Percentiles rank a stretch among this genome's conserved stretches.
Conservation (phyloP, 345 rosid genomes). For the Citrus unshiu region DNA sequence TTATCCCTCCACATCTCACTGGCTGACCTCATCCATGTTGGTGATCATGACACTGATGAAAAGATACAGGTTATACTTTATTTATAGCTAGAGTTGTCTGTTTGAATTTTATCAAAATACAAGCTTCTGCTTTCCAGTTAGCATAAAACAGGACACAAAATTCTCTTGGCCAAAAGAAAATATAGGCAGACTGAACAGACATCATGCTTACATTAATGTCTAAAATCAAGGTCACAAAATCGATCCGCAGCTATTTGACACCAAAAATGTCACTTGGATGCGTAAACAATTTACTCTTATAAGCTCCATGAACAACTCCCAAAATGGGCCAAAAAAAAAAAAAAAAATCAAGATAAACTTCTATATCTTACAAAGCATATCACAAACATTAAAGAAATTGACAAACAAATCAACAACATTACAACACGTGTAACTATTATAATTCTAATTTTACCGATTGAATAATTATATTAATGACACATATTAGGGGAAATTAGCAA, state of each 20-base stretch:
- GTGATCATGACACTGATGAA: constrained; percentile 24
- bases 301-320: constrained; percentile 18
- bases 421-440: no score
- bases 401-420: no score
- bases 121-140: not conserved
- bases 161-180: not conserved
- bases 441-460: no score
- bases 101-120: not conserved
- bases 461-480: no score
- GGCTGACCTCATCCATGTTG: not conserved
- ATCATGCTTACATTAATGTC: not conserved
- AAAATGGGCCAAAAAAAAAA: not conserved
- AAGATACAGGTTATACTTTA: constrained; percentile 31
- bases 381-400: no score
- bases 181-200: not conserved
- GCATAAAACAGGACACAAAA: not conserved
- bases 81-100: constrained; percentile 21
- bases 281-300: constrained; percentile 27
- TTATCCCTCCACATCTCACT: not conserved
- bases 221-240: not conserved
- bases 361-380: not conserved
- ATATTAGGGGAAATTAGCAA: no score
- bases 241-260: constrained; percentile 14
- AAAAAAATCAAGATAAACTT: not conserved
- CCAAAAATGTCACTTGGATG: constrained; percentile 21